Conservation (phyloP, 805 yeast genomes). For the Priceomyces carsonii region DNA sequence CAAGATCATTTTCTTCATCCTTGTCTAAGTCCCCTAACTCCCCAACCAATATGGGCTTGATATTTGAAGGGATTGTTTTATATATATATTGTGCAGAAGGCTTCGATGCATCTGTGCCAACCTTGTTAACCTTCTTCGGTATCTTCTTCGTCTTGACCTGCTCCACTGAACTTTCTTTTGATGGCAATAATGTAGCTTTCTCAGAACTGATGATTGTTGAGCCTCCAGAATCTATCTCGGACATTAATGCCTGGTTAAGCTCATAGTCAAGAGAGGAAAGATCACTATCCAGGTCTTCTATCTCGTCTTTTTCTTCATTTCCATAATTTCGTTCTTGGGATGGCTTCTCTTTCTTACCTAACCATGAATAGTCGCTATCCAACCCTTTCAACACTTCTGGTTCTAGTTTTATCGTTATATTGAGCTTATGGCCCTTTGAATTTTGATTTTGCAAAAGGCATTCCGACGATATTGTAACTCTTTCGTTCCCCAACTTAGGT, state of each 20-base stretch:
- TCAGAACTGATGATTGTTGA: no score
- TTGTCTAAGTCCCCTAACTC: conserved; percentile 22
- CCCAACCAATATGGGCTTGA: conserved; percentile 25
- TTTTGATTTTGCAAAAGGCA: conserved; percentile 6
- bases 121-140: no score
- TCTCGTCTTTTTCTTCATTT: conserved; percentile 5
- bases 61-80: conserved; percentile 28
- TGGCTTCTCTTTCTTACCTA: background rate
- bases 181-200: no score
- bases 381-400: conserved; percentile 6
- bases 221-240: no score
- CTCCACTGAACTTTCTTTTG: no score
- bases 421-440: conserved; percentile 8
- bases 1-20: conserved; percentile 30
- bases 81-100: conserved; percentile 12
- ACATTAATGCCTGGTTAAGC: conserved; percentile 13
- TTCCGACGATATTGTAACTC: conserved; percentile 8
- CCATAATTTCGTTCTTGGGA: background rate
- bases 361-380: background rate
- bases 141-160: no score
- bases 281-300: conserved; percentile 13
- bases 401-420: conserved; percentile 12
- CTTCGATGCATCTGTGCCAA: no score
- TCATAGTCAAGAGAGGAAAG: conserved; percentile 19
- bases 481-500: conserved; percentile 8